Base-by-base conservation (phyloP, 768 basidiomycete species). In the Xerocomellus dryophilus region DNA sequence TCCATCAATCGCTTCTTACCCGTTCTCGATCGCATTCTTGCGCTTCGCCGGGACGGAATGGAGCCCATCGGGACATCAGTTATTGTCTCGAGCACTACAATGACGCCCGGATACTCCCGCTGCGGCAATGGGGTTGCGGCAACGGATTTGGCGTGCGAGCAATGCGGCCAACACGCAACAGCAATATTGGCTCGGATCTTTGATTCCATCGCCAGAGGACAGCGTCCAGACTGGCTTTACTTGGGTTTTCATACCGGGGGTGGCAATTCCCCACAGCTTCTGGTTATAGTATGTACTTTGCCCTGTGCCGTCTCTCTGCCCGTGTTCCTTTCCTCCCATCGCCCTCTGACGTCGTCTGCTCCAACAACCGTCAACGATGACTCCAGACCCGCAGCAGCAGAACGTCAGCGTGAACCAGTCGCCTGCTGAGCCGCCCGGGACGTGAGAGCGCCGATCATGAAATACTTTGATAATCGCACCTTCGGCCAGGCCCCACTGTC, bases 101-200 rank as follows among this genome's bases (percentile, higher is more conserved):
- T 35, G 35, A 18, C 23, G 7, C 44, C 31, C 59, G 61, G 61
- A 23, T 35, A 36, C 35, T 42, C 43, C 51, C 61, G 60, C 14
- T 4, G 25, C 25, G 25, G 25, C 25, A 0, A 25, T 25, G 25
- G 29, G 14, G 31, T 5, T 6, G 20, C 54, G 40, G 35, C 9
- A 17, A 47, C 23, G 38, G 32, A 46, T n/a, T 17, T 44, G 36
- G 41, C 45, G 31, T 52, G 54, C 32, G 23, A 39, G 32, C 27
- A 53, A 43, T 50, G 51, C 32, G 35, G 50, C 53, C 20, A 41
- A 23, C 47, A 58, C 18, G 31, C 52, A 32, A 21, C 41, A 38
- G 31, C 52, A 32, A 21, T 44, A 38, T 40, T 48, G 23, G 48
- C 14, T 52, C 55, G 61, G 64, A 65, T 61, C 50, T 57, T 40